Percentiles rank a stretch among this genome's conserved stretches.
These are phyloP conservation scores for Sphenostylis stenocarpa DNA, from an alignment of 306 rosid species.

Conservation along the genomic window DNA sequence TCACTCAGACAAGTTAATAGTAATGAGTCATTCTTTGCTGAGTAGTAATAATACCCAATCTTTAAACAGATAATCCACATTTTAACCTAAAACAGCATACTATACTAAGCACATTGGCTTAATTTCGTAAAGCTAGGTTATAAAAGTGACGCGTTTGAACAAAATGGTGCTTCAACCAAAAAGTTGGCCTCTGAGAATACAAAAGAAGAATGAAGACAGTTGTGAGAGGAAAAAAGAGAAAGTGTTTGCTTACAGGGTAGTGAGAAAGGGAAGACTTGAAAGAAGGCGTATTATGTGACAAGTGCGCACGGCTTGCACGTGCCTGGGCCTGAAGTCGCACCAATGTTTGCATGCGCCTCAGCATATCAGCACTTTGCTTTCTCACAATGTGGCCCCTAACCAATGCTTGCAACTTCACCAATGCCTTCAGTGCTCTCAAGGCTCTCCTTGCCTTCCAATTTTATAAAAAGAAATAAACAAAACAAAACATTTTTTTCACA, in stretches of 20 bases:
- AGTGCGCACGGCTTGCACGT: slow-evolving; percentile 63
- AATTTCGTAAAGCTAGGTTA: neutral
- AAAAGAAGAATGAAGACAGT: neutral
- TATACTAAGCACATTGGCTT: neutral
- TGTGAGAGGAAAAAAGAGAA: neutral
- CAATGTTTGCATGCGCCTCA: slow-evolving; percentile 88
- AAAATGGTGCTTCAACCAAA: neutral
- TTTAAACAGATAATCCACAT: no score
- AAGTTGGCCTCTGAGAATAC: neutral
- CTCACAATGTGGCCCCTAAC: slow-evolving; percentile 96
- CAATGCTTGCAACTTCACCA: slow-evolving; percentile 95
- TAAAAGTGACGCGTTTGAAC: neutral
- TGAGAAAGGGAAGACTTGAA: slow-evolving; percentile 52
- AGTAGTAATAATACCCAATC: neutral
- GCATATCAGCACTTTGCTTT: slow-evolving; percentile 88
- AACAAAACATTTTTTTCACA: neutral
- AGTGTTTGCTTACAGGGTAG: slow-evolving; percentile 53
- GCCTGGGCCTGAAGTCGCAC: slow-evolving; percentile 80
- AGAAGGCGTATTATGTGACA: slow-evolving; percentile 50
- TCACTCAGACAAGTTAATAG: neutral
- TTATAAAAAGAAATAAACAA: slow-evolving; percentile 3
- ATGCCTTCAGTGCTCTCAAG: slow-evolving; percentile 80
- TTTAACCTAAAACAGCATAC: slow-evolving; percentile 5
- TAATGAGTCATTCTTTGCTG: neutral
- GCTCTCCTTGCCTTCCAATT: slow-evolving; percentile 87